Evolutionary conservation across 176 grass and related monocot genomes (phyloP).

Genomic region (Oryza brachyantha): DNA sequence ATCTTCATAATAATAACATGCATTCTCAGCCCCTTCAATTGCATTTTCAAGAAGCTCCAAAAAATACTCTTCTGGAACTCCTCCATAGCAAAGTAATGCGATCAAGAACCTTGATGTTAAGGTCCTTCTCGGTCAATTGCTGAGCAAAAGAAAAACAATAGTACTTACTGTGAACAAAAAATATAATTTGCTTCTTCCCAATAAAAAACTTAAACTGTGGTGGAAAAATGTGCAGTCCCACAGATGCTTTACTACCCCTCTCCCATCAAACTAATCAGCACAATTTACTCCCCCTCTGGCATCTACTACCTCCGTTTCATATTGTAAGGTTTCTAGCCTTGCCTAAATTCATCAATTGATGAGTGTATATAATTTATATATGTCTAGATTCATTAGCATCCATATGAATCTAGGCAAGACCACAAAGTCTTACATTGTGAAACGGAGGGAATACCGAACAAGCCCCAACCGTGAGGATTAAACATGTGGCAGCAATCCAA

Average conservation of each 20-base stretch:
- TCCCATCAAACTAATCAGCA: neutral
- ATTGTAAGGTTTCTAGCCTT: no score
- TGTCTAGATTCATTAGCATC: no score
- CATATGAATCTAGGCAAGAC: no score
- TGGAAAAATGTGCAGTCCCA: neutral
- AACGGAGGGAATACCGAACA: no score
- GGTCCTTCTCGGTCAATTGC: constrained; percentile 47
- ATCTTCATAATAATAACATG: constrained; percentile 10
- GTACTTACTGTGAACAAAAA: neutral
- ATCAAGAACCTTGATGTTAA: constrained; percentile 56
- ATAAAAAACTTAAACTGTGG: neutral
- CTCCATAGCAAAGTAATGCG: constrained; percentile 47
- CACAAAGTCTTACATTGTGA: no score
- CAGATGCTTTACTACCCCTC: neutral
- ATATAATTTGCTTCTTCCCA: neutral
- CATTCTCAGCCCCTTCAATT: constrained; percentile 33
- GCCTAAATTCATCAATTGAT: no score
- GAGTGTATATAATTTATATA: no score
- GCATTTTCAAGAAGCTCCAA: constrained; percentile 55
- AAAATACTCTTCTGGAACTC: constrained; percentile 62
- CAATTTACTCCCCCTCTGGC: neutral
- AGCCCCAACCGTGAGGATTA: neutral
- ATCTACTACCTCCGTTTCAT: no score
- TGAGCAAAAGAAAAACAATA: constrained; percentile 31
- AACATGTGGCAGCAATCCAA: neutral